Conservation (phyloP, 2,329 filamentous ascomycete genomes). For the Penicillium hordei region DNA sequence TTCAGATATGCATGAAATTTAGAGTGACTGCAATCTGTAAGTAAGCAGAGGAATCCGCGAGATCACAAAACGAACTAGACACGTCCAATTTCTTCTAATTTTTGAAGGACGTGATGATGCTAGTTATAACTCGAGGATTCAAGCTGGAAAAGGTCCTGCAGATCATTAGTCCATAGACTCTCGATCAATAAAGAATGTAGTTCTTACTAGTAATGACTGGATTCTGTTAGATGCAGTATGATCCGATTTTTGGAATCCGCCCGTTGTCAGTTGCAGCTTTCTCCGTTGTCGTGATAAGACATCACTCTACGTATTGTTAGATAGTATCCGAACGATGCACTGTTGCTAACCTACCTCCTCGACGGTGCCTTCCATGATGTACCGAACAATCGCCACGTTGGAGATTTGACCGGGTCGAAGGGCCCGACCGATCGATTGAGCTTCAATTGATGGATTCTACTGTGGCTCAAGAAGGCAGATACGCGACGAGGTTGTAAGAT, state of each 20-base stretch:
- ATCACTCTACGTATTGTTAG: slow-evolving; percentile 3
- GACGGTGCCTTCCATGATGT: slow-evolving; percentile 1
- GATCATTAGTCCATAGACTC: neutral
- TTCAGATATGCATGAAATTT: too few relatives aligned
- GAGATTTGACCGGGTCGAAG: slow-evolving; percentile 6
- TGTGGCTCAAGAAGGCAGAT: slow-evolving; percentile 10
- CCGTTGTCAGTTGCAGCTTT: neutral
- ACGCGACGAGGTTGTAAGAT: neutral
- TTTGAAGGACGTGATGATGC: neutral
- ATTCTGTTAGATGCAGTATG: neutral
- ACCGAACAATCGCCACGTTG: slow-evolving; percentile 1
- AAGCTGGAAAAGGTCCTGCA: neutral
- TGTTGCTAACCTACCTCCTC: slow-evolving; percentile 2
- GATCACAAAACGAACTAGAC: neutral
- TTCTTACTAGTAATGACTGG: neutral
- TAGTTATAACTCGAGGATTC: neutral
- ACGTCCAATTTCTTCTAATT: neutral
- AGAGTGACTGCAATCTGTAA: too few relatives aligned
- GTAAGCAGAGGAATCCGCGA: neutral
- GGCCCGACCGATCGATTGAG: slow-evolving; percentile 5
- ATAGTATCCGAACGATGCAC: neutral
- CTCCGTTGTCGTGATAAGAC: slow-evolving; percentile 1
- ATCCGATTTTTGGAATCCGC: neutral
- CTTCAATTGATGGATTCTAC: slow-evolving; percentile 10
- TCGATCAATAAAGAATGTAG: neutral